Percentiles rank a stretch among this genome's conserved stretches.
phyloP scores from a whole-genome alignment of 768 basidiomycete species.

The Xerocomellus amylosporus region DNA sequence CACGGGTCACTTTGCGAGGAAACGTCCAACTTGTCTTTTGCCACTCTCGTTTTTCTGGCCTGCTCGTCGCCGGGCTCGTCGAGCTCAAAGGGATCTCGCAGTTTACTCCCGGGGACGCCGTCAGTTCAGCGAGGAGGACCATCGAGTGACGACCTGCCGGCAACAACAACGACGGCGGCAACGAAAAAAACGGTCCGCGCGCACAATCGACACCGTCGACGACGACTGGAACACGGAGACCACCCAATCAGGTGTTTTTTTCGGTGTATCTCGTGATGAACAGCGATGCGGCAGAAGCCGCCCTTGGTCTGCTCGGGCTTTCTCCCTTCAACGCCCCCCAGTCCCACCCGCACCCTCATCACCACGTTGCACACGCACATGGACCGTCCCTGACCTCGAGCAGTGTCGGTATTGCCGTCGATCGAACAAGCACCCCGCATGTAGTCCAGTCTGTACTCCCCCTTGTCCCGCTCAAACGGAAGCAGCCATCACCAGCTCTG shows the following conservation, averaged over 20 bases:
- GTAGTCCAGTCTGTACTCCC: conserved; percentile 25
- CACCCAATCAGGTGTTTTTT: conserved; percentile 3
- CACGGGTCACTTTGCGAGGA: conserved; percentile 18
- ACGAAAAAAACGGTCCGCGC: conserved; percentile 18
- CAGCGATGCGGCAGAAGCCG: conserved; percentile 59
- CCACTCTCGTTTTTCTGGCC: conserved; percentile 2
- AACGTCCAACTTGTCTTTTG: conserved; percentile 19
- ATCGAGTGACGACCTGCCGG: background rate
- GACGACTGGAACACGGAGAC: conserved; percentile 7
- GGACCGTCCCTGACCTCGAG: conserved; percentile 28
- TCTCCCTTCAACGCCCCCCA: conserved; percentile 36
- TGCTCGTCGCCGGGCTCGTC: conserved; percentile 18
- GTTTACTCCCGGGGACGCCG: background rate
- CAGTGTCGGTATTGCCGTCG: conserved; percentile 25
- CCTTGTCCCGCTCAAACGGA: conserved; percentile 43
- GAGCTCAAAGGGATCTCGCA: conserved; percentile 11
- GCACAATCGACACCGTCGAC: conserved; percentile 13
- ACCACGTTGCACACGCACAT: conserved; percentile 26
- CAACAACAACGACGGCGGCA: conserved; percentile 6
- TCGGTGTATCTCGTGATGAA: conserved; percentile 34
- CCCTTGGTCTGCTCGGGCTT: conserved; percentile 55
- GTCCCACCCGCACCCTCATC: conserved; percentile 25
- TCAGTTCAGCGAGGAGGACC: conserved; percentile 5
- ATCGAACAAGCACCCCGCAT: conserved; percentile 19
- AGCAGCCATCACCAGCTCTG: conserved; percentile 29